These are phyloP conservation scores for Cicer cuneatum DNA, from an alignment of 306 rosid genomes.

Conservation along the genomic window DNA sequence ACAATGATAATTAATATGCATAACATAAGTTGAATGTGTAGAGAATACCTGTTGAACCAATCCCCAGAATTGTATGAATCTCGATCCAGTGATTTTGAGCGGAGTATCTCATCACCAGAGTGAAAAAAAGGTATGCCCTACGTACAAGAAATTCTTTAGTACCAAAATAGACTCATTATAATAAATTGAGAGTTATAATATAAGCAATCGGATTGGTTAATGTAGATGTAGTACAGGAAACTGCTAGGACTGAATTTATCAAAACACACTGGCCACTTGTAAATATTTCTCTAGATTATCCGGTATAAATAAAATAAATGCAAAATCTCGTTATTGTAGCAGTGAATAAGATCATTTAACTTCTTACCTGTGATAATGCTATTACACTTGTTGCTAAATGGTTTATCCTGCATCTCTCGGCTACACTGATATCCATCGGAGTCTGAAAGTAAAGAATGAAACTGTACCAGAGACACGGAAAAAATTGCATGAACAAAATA, in stretches of 20 bases:
- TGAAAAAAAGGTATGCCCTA: constrained; percentile 97
- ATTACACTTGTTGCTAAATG: constrained; percentile 87
- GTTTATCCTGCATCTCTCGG: constrained; percentile 90
- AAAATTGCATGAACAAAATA: constrained; percentile 26
- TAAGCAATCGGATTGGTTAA: background rate
- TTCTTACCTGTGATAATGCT: constrained; percentile 83
- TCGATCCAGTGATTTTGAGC: constrained; percentile 95
- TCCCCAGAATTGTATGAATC: constrained; percentile 98
- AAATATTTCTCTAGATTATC: constrained; percentile 24
- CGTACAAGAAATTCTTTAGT: constrained; percentile 39
- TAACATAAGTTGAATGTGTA: constrained; percentile 31
- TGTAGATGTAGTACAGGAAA: background rate
- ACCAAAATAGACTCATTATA: constrained; percentile 24
- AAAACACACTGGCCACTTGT: background rate
- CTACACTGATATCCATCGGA: constrained; percentile 60
- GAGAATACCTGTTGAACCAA: constrained; percentile 84
- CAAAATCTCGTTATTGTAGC: constrained; percentile 28
- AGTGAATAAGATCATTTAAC: constrained; percentile 35
- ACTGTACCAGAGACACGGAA: constrained; percentile 32
- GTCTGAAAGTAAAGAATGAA: constrained; percentile 60
- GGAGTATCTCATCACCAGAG: constrained; percentile 81
- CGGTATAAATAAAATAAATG: background rate
- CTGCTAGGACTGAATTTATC: constrained; percentile 10
- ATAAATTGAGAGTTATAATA: background rate
- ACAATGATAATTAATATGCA: background rate